A percentile compares a stretch with the other conserved stretches of the same genome.
phyloP scores from a whole-genome alignment of 805 yeast genomes.

The Osmozyma mogii region DNA sequence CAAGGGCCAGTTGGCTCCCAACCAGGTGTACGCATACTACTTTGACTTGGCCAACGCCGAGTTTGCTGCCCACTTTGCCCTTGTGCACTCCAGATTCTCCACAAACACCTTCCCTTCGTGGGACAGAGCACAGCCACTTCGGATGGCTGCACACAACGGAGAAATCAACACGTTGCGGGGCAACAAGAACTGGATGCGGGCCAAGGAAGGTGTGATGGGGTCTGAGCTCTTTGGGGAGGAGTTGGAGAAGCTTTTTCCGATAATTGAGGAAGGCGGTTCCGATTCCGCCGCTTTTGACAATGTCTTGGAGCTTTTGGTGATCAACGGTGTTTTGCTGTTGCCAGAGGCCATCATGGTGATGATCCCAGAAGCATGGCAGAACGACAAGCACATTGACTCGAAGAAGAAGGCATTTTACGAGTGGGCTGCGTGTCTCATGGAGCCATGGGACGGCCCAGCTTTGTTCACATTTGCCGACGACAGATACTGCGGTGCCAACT shows the following conservation, averaged over 20 bases:
- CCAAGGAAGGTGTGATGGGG: constrained; percentile 95
- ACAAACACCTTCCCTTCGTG: constrained; percentile 99
- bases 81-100: constrained; percentile 95
- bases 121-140: constrained; percentile 98
- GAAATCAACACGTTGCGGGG: constrained; percentile 96
- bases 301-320: constrained; percentile 83
- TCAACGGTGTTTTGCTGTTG: constrained; percentile 82
- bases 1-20: constrained; percentile 96
- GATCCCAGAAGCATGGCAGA: constrained; percentile 98
- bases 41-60: constrained; percentile 88
- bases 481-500: constrained; percentile 95
- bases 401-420: constrained; percentile 92
- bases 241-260: constrained; percentile 83
- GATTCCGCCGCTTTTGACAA: constrained; percentile 98
- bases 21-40: constrained; percentile 91
- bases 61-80: constrained; percentile 90
- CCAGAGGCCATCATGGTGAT: constrained; percentile 97
- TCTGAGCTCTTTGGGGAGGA: constrained; percentile 85
- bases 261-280: constrained; percentile 97
- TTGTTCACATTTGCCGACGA: constrained; percentile 95
- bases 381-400: constrained; percentile 79
- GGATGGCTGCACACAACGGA: constrained; percentile 98
- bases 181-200: constrained; percentile 98
- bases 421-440: constrained; percentile 99
- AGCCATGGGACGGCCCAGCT: constrained; percentile 99